Percentiles rank a stretch among this genome's conserved stretches.
phyloP scores from a whole-genome alignment of 2,329 filamentous ascomycete genomes.

The Berkeleyomyces basicola region DNA sequence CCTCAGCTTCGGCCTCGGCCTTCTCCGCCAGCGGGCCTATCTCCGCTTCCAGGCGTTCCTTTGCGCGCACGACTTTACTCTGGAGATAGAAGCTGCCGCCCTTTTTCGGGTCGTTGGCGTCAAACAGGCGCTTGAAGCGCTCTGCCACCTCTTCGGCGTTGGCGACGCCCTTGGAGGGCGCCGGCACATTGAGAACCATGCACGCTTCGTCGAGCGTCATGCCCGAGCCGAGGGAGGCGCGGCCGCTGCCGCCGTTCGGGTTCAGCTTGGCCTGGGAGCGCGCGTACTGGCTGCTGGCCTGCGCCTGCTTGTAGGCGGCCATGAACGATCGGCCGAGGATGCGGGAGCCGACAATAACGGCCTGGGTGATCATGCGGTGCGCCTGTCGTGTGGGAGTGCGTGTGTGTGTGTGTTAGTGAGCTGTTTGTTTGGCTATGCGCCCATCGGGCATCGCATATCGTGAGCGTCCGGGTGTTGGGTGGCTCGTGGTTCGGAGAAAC shows the following conservation, averaged over 20 bases:
- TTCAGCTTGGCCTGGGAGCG: constrained; percentile 50
- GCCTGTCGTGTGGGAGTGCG: constrained; percentile 4
- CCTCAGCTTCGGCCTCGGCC: constrained; percentile 57
- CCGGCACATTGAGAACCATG: constrained; percentile 91
- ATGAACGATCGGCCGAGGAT: constrained; percentile 85
- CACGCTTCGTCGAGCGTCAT: constrained; percentile 93
- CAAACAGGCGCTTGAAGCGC: constrained; percentile 88
- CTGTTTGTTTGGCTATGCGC: too few relatives aligned
- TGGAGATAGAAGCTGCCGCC: constrained; percentile 97
- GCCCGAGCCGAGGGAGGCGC: constrained; percentile 42
- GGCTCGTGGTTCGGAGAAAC: not conserved
- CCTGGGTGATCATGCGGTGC: constrained; percentile 57
- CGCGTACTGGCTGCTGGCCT: constrained; percentile 69
- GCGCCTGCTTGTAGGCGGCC: constrained; percentile 91
- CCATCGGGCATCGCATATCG: not conserved
- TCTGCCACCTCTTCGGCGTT: constrained; percentile 67
- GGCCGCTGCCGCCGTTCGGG: constrained; percentile 29
- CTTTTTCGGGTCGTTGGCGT: constrained; percentile 85
- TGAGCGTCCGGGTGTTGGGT: not conserved
- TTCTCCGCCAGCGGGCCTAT: constrained; percentile 55
- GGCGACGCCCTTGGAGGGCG: constrained; percentile 52
- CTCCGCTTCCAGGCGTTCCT: constrained; percentile 84
- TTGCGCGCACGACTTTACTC: constrained; percentile 83
- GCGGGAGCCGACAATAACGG: constrained; percentile 76
- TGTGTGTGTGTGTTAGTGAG: too few relatives aligned